These are phyloP conservation scores for Hyphopichia pseudoburtonii DNA, from an alignment of 1,139 yeast species.

Conservation along the genomic window DNA sequence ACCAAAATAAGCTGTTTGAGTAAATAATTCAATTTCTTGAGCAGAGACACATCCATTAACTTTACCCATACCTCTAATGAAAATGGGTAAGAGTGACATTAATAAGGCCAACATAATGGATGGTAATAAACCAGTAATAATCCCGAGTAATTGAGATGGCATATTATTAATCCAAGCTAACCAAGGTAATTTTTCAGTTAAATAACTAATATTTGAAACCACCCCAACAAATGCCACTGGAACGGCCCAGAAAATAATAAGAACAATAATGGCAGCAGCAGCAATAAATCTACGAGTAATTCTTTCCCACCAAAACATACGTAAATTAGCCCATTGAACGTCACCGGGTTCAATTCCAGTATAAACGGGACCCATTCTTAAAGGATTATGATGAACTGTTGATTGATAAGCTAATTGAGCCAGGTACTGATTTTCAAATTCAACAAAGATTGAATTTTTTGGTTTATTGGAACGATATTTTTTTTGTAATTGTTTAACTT, in stretches of 20 bases:
- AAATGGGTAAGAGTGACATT: slow-evolving; percentile 77
- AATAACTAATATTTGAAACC: slow-evolving; percentile 69
- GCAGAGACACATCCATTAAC: slow-evolving; percentile 64
- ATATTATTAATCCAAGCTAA: slow-evolving; percentile 63
- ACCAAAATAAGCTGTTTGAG: slow-evolving; percentile 73
- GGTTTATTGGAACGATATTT: slow-evolving; percentile 44
- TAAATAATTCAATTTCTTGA: slow-evolving; percentile 66
- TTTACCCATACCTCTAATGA: slow-evolving; percentile 70
- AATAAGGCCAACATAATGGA: slow-evolving; percentile 64
- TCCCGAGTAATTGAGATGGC: slow-evolving; percentile 57
- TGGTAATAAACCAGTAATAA: slow-evolving; percentile 77
- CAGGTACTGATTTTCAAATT: slow-evolving; percentile 66
- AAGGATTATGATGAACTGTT: slow-evolving; percentile 52
- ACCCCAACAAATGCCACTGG: slow-evolving; percentile 86
- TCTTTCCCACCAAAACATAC: slow-evolving; percentile 85
- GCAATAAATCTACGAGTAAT: slow-evolving; percentile 61
- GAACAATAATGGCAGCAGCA: slow-evolving; percentile 52
- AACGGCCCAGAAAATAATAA: slow-evolving; percentile 77
- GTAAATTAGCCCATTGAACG: slow-evolving; percentile 66
- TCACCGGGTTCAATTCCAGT: slow-evolving; percentile 65
- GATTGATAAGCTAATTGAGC: slow-evolving; percentile 74
- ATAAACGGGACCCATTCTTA: slow-evolving; percentile 47
- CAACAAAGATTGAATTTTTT: slow-evolving; percentile 62
- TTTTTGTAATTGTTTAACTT: slow-evolving; percentile 53
- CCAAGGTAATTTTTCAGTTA: slow-evolving; percentile 60